Evolutionary conservation across 1,284 basidiomycete genomes (phyloP).

Genomic region (Cystobasidiaceae sp.): DNA sequence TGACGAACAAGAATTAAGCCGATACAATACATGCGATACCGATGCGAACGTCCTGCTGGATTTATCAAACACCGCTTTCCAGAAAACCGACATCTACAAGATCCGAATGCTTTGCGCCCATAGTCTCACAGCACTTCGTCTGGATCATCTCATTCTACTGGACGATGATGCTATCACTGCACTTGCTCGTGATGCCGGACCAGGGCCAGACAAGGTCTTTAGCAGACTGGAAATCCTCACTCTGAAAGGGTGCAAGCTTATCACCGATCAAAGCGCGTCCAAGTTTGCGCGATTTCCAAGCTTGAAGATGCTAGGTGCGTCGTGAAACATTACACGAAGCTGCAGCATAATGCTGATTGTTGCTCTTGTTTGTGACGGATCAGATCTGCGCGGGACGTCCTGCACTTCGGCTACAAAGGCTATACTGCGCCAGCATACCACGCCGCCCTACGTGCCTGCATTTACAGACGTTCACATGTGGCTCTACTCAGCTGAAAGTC

Average conservation of each 20-base stretch:
- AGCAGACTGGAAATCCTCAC: conserved; percentile 20
- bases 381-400: conserved; percentile 21
- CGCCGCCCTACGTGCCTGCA: conserved; percentile 19
- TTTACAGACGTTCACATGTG: conserved; percentile 4
- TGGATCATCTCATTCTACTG: conserved; percentile 8
- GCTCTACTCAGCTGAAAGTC: neutral
- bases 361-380: neutral
- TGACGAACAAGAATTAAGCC: neutral
- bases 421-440: conserved; percentile 2
- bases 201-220: conserved; percentile 1
- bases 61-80: conserved; percentile 19
- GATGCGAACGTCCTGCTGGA: conserved; percentile 1
- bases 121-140: conserved; percentile 8
- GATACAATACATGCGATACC: neutral
- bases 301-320: conserved; percentile 21
- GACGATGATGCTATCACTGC: conserved; percentile 17
- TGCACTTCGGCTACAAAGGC: conserved; percentile 9
- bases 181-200: conserved; percentile 12
- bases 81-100: conserved; percentile 15
- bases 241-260: conserved; percentile 2
- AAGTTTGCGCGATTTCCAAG: conserved; percentile 9
- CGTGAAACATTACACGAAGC: neutral
- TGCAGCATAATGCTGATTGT: neutral
- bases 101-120: conserved; percentile 4
- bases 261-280: conserved; percentile 19